phyloP scores from a whole-genome alignment of 75 land plant species.

The Sequoiadendron giganteum region DNA sequence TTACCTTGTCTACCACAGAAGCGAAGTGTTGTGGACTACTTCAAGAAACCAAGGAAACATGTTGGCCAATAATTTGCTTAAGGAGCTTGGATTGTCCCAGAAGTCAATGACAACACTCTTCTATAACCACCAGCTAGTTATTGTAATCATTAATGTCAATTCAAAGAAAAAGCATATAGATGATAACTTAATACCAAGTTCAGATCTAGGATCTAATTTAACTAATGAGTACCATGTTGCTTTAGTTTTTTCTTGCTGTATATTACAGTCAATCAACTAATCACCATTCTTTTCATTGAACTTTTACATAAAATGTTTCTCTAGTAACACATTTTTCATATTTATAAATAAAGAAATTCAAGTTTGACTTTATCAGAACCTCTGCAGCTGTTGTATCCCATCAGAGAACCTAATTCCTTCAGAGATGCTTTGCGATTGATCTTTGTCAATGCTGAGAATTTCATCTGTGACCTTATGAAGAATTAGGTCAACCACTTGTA shows the following conservation, averaged over 20 bases:
- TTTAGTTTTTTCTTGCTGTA: background rate
- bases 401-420: slow-evolving; percentile 56
- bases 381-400: slow-evolving; percentile 61
- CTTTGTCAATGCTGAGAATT: slow-evolving; percentile 53
- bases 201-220: background rate
- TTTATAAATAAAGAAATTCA: background rate
- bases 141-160: too few relatives aligned
- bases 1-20: too few relatives aligned
- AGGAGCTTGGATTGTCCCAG: too few relatives aligned
- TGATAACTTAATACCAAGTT: background rate
- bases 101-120: too few relatives aligned
- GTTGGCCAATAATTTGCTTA: too few relatives aligned
- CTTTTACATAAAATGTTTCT: background rate
- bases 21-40: too few relatives aligned
- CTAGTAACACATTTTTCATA: background rate
- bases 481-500: slow-evolving; percentile 59
- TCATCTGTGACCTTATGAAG: slow-evolving; percentile 98
- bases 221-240: background rate
- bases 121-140: too few relatives aligned
- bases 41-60: too few relatives aligned
- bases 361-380: slow-evolving; percentile 30
- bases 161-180: background rate
- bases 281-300: background rate
- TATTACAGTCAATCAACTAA: background rate
- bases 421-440: slow-evolving; percentile 10